Conservation (phyloP, 2,329 filamentous ascomycete species). For the Cyphellophora europaea region DNA sequence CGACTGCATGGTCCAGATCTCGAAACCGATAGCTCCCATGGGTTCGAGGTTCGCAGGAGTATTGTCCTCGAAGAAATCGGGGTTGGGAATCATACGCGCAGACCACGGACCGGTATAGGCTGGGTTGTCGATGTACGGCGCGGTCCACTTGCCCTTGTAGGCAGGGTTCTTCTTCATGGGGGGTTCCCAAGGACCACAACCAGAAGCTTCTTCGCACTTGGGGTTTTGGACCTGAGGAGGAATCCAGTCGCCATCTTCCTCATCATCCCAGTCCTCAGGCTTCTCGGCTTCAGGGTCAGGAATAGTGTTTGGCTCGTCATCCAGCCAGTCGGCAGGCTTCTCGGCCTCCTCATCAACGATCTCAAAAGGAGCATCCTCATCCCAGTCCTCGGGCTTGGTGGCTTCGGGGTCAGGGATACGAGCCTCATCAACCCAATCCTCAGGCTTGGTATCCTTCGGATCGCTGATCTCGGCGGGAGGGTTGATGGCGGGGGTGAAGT, state of each 20-base stretch:
- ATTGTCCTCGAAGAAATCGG: slow-evolving; percentile 95
- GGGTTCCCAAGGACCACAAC: slow-evolving; percentile 86
- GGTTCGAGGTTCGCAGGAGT: slow-evolving; percentile 92
- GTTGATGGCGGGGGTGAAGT: slow-evolving; percentile 91
- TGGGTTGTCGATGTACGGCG: slow-evolving; percentile 91
- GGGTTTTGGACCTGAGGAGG: slow-evolving; percentile 86
- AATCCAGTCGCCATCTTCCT: slow-evolving; percentile 98
- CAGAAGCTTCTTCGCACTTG: slow-evolving; percentile 87
- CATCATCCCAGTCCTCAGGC: slow-evolving; percentile 98
- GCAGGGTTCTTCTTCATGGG: slow-evolving; percentile 89
- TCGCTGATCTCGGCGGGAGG: slow-evolving; percentile 92
- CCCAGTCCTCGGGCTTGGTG: slow-evolving; percentile 96
- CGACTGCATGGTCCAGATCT: slow-evolving; percentile 99
- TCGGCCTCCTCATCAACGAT: slow-evolving; percentile 87
- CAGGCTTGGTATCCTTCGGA: slow-evolving; percentile 84
- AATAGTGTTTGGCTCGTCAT: slow-evolving; percentile 71
- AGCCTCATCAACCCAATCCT: slow-evolving; percentile 89
- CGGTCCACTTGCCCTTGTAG: slow-evolving; percentile 98
- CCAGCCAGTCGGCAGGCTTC: slow-evolving; percentile 93
- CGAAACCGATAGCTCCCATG: slow-evolving; percentile 96
- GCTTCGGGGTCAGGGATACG: slow-evolving; percentile 88
- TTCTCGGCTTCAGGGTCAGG: slow-evolving; percentile 92
- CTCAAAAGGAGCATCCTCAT: slow-evolving; percentile 95
- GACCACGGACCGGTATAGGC: slow-evolving; percentile 95
- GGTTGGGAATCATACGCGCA: slow-evolving; percentile 94